These are phyloP conservation scores for Nelumbo lutea DNA, from an alignment of 164 flowering plant species.

Conservation along the genomic window DNA sequence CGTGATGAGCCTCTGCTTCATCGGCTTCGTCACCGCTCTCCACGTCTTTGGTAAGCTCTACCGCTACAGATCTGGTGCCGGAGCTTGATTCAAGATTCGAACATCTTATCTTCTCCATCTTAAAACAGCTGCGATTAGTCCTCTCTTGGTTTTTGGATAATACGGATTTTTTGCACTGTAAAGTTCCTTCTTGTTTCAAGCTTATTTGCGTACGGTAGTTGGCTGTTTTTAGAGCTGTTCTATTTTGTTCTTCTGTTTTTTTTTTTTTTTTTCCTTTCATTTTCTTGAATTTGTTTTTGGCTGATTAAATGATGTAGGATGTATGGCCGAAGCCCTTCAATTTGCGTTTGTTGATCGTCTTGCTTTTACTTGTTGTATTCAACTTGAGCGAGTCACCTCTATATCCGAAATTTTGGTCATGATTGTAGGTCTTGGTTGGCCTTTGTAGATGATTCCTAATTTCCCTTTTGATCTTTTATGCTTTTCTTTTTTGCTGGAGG, in stretches of 20 bases:
- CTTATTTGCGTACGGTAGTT: background rate
- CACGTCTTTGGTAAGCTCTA: slow-evolving; percentile 91
- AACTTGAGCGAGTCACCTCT: background rate
- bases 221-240: background rate
- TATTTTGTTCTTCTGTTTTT: background rate
- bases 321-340: background rate
- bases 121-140: background rate
- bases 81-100: slow-evolving; percentile 22
- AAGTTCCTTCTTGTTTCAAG: background rate
- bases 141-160: background rate
- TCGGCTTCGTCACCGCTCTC: slow-evolving; percentile 86
- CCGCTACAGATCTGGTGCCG: slow-evolving; percentile 47
- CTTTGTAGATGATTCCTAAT: too few species aligned
- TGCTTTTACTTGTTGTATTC: background rate
- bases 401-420: too few species aligned
- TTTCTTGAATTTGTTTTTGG: background rate
- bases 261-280: slow-evolving; percentile 16
- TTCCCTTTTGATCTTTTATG: background rate
- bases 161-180: slow-evolving; percentile 9
- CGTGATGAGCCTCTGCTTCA: slow-evolving; percentile 90
- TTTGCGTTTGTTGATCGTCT: background rate
- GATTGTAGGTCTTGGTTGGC: too few species aligned
- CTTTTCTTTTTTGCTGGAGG: background rate
- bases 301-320: slow-evolving; percentile 2
- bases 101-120: background rate